A percentile compares a stretch with the other conserved stretches of the same genome.
Conservation (phyloP, 2,329 filamentous ascomycete genomes). For the Aspergillus bombycis region DNA sequence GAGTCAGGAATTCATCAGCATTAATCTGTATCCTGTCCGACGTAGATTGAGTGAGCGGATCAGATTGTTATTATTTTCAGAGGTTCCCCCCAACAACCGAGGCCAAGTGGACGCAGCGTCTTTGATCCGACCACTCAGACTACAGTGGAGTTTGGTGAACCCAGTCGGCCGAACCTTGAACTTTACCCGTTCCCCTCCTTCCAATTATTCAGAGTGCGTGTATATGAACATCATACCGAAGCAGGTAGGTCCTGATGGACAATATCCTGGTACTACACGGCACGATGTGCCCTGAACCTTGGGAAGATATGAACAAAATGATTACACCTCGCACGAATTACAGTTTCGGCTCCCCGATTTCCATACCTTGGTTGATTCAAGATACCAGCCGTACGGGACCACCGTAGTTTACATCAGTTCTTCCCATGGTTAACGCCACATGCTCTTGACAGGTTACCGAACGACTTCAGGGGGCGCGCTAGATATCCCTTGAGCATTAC, state of each 20-base stretch:
- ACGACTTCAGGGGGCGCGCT: neutral
- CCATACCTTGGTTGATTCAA: constrained; percentile 6
- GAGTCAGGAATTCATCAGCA: neutral
- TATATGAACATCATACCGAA: neutral
- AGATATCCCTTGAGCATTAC: neutral
- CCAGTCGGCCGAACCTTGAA: constrained; percentile 16
- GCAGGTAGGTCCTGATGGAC: neutral
- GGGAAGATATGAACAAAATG: neutral
- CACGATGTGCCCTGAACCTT: neutral
- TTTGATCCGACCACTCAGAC: neutral
- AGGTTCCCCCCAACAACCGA: constrained; percentile 15
- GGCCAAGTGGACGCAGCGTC: constrained; percentile 5
- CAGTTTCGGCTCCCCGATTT: neutral
- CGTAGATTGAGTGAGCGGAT: neutral
- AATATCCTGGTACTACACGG: neutral
- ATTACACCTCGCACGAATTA: neutral
- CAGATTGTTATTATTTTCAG: constrained; percentile 2
- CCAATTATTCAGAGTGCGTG: neutral
- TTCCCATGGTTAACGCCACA: constrained; percentile 11
- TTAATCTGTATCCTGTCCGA: constrained; percentile 8
- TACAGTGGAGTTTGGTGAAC: constrained; percentile 6
- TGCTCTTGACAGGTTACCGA: neutral
- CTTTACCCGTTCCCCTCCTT: neutral
- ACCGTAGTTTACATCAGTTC: constrained; percentile 1
- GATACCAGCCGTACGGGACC: constrained; percentile 3